Percentiles rank a stretch among this genome's conserved stretches.
Conservation (phyloP, 192 early-diverging fungal genomes). For the Coemansia sp. region DNA sequence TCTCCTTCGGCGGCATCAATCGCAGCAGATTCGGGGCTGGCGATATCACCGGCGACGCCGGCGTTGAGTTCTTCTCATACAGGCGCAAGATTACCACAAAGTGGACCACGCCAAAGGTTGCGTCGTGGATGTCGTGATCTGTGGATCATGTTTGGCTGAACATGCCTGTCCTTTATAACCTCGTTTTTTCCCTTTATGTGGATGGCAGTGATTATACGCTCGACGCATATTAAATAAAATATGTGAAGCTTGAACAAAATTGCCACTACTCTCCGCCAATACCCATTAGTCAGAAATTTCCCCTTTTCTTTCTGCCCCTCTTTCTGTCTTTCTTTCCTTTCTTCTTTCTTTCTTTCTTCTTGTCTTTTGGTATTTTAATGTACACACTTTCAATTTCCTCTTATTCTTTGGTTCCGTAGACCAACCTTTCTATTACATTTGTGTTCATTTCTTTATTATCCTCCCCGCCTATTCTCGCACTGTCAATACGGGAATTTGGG, state of each 20-base stretch:
- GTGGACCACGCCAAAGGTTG: constrained; percentile 64
- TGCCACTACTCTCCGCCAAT: too few species aligned
- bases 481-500: neutral
- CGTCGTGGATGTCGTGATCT: constrained; percentile 57
- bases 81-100: constrained; percentile 77
- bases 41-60: constrained; percentile 75
- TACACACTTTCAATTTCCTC: neutral
- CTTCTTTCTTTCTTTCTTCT: neutral
- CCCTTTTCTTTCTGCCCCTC: neutral
- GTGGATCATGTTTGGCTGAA: too few species aligned
- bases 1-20: constrained; percentile 79
- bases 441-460: neutral
- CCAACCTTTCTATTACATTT: neutral
- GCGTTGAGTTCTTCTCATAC: constrained; percentile 74
- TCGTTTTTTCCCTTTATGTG: too few species aligned
- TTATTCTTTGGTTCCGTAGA: neutral
- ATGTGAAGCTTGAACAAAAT: too few species aligned
- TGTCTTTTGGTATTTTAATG: too few species aligned
- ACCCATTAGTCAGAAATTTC: too few species aligned
- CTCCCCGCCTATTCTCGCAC: neutral
- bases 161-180: too few species aligned
- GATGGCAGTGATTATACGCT: too few species aligned
- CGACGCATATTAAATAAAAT: too few species aligned
- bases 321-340: constrained; percentile 1
- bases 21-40: constrained; percentile 65